phyloP scores from a whole-genome alignment of 306 rosid genomes.

The Cucurbita moschata region DNA sequence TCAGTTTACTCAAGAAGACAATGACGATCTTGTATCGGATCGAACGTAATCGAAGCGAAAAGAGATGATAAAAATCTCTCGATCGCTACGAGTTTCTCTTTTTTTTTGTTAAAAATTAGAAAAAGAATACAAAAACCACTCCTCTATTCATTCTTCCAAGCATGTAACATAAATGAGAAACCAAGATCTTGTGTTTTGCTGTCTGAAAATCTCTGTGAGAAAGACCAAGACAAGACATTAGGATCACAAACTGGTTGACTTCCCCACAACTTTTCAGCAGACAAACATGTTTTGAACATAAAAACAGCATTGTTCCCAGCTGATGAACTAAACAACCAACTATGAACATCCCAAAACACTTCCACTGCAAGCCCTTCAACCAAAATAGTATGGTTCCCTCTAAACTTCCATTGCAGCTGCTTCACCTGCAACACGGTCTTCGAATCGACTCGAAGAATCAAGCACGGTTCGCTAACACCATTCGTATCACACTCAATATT shows the following conservation, averaged over 20 bases:
- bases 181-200: conserved; percentile 46
- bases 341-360: conserved; percentile 91
- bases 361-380: conserved; percentile 80
- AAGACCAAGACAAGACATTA: conserved; percentile 57
- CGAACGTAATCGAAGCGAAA: conserved; percentile 29
- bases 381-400: conserved; percentile 78
- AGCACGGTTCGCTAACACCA: conserved; percentile 42
- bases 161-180: conserved; percentile 70
- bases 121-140: conserved; percentile 17
- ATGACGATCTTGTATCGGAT: conserved; percentile 22
- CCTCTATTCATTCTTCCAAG: conserved; percentile 80
- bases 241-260: conserved; percentile 45
- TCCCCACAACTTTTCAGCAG: conserved; percentile 58
- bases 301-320: conserved; percentile 61
- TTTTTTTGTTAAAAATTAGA: conserved; percentile 35
- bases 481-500: conserved; percentile 75
- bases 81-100: conserved; percentile 21
- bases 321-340: conserved; percentile 74
- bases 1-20: conserved; percentile 24
- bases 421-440: conserved; percentile 80
- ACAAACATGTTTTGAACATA: conserved; percentile 69
- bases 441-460: conserved; percentile 61
- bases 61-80: conserved; percentile 41
- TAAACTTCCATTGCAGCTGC: conserved; percentile 74
- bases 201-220: conserved; percentile 77